Percentiles rank a stretch among this genome's conserved stretches.
phyloP scores from a whole-genome alignment of 495 filamentous ascomycete genomes.

The Extremus antarcticus region DNA sequence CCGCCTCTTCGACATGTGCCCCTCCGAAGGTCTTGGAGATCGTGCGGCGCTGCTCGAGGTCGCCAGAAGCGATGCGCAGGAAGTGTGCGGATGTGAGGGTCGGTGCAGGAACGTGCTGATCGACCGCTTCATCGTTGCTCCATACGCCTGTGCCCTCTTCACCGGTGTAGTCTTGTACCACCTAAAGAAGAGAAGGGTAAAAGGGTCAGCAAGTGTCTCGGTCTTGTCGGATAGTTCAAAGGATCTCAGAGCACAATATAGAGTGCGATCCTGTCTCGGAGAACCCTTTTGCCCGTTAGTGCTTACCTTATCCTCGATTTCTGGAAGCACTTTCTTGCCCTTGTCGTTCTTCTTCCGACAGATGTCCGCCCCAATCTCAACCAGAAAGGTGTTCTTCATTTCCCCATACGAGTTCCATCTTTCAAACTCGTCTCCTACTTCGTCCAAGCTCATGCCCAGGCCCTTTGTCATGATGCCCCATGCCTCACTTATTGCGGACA shows the following conservation, averaged over 20 bases:
- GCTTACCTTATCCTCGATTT: conserved; percentile 65
- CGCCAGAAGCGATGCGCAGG: conserved; percentile 54
- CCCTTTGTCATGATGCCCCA: conserved; percentile 54
- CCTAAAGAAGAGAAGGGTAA: no score
- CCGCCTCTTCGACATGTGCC: conserved; percentile 18
- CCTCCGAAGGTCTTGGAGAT: conserved; percentile 25
- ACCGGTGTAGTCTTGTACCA: conserved; percentile 59
- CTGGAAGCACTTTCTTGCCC: conserved; percentile 45
- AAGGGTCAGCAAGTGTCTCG: no score
- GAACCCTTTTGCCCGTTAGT: no score
- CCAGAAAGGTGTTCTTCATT: conserved; percentile 46
- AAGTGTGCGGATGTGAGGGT: conserved; percentile 55
- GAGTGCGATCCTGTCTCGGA: no score
- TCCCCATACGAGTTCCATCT: conserved; percentile 51
- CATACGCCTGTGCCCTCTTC: conserved; percentile 61
- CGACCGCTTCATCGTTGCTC: conserved; percentile 50
- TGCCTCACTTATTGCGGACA: conserved; percentile 46
- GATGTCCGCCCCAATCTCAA: conserved; percentile 55
- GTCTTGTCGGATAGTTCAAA: no score
- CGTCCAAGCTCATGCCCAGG: conserved; percentile 49
- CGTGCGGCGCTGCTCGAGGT: conserved; percentile 42
- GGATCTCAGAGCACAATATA: no score
- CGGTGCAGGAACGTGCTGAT: conserved; percentile 52
- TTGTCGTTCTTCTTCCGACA: conserved; percentile 37
- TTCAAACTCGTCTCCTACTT: conserved; percentile 50